phyloP scores from a whole-genome alignment of 2,329 filamentous ascomycete genomes.

The Arthrobotrys sphaeroides region DNA sequence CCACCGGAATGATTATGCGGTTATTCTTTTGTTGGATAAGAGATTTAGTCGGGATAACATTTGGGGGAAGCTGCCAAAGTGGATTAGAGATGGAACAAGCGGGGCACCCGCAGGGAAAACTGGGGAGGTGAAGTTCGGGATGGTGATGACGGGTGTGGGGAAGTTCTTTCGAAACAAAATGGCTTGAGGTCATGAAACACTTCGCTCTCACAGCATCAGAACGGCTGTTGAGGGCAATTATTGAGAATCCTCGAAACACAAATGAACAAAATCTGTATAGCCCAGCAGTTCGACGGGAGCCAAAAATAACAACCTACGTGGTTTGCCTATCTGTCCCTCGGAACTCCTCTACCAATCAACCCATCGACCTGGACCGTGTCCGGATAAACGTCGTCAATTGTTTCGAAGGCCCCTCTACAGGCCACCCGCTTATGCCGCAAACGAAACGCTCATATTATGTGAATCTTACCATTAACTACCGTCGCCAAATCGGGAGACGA shows the following conservation, averaged over 20 bases:
- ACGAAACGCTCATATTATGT: not conserved
- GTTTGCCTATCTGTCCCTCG: not conserved
- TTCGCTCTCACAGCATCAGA: not conserved
- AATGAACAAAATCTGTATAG: not conserved
- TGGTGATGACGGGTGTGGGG: slow-evolving; percentile 69
- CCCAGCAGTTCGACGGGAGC: not conserved
- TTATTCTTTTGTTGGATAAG: slow-evolving; percentile 84
- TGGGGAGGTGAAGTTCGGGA: slow-evolving; percentile 62
- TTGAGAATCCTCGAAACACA: not conserved
- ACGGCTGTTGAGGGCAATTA: slow-evolving; percentile 11
- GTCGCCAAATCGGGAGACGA: not conserved
- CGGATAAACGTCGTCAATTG: not conserved
- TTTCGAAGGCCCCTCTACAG: not conserved
- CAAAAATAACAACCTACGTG: slow-evolving; percentile 16
- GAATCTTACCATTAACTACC: not conserved
- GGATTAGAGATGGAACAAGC: slow-evolving; percentile 78
- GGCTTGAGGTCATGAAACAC: slow-evolving; percentile 14
- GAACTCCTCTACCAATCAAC: not conserved
- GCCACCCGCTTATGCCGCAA: not conserved
- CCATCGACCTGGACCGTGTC: not conserved
- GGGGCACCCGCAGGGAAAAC: slow-evolving; percentile 58
- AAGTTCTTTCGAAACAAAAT: slow-evolving; percentile 70
- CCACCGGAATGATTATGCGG: slow-evolving; percentile 86
- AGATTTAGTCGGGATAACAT: slow-evolving; percentile 80
- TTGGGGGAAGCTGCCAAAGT: slow-evolving; percentile 80